Base-by-base conservation (phyloP, 352 stramenopile genomes). In the Globisporangium irregulare region DNA sequence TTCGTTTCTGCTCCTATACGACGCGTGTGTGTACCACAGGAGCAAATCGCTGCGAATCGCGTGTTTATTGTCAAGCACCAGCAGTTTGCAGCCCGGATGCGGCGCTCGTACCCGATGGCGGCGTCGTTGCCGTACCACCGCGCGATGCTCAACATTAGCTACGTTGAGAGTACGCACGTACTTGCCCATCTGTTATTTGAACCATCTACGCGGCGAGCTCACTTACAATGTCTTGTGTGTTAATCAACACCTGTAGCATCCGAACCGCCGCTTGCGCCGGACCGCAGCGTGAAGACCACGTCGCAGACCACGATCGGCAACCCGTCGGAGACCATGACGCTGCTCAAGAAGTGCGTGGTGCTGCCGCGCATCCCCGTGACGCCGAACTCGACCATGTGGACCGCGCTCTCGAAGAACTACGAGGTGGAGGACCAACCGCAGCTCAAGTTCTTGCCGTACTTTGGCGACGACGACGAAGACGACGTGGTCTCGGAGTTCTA, bases 401-500 rank as follows among this genome's bases (percentile, higher is more conserved):
- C 86, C 38, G 82, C 81, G 9, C 69, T 97, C 32, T 83, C 80
- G 24, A 94, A 90, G 50, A 95, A 94, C 62, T 94, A 91, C 70
- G 74, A 86, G 32, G 84, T 92, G 18, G 88, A 96, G 48, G 93
- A 98, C 73, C 84, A 98, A 69, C 83, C 83, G 20, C 74, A 92
- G 61, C 81, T 92, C 60, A 84, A 86, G 62, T 86, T 77, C 67
- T 62, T 89, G 55, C 83, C 82, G 46, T 90, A 90, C 69, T 90
- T 90, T 75, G 82, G 81, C 7, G 82, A 91, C 56, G 90, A 97
- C 66, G 91, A 97, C 64, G 79, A 88, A 20, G 85, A 95, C 22
- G 91, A 93, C 67, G 81, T 92, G 38, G 79, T 94, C 63, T 89
- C 84, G 1, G 82, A 92, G 74, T 91, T 90, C 56, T 94, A 97